Evolutionary conservation across 208 protist species (phyloP).

Genomic region (Leptomonas seymouri): DNA sequence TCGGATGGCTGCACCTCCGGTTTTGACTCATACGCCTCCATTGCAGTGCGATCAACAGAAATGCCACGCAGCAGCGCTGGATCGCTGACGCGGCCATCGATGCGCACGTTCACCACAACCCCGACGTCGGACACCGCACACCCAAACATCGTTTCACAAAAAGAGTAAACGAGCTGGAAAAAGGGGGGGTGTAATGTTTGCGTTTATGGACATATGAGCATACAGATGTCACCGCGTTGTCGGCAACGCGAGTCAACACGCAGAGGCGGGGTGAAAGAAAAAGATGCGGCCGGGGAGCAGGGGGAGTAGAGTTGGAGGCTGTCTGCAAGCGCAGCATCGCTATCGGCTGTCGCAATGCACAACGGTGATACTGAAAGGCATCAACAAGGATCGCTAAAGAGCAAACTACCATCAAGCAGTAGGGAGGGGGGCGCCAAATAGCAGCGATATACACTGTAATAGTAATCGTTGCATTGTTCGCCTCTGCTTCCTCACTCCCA

Average conservation of each 20-base stretch:
- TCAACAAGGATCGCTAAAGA: no score
- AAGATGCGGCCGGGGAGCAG: neutral
- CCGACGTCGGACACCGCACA: conserved; percentile 21
- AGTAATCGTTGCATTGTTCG: no score
- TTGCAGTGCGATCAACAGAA: neutral
- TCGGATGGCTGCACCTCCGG: conserved; percentile 6
- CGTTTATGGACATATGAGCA: neutral
- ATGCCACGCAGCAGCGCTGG: conserved; percentile 10
- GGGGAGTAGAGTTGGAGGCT: neutral
- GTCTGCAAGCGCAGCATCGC: no score
- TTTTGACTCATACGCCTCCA: conserved; percentile 14
- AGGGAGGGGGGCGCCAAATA: no score
- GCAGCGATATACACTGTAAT: no score
- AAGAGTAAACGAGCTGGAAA: neutral
- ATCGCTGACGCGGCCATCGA: conserved; percentile 1
- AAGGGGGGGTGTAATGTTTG: neutral
- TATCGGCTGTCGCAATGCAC: no score
- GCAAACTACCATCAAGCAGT: no score
- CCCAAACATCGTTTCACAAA: conserved; percentile 8
- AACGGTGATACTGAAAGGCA: no score
- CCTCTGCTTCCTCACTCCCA: no score
- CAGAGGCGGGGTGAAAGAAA: neutral
- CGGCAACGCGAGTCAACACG: no score
- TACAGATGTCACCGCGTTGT: no score
- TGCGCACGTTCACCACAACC: conserved; percentile 19